Base-by-base conservation (phyloP, 2,329 filamentous ascomycete species). In the Samsoniella hepiali region DNA sequence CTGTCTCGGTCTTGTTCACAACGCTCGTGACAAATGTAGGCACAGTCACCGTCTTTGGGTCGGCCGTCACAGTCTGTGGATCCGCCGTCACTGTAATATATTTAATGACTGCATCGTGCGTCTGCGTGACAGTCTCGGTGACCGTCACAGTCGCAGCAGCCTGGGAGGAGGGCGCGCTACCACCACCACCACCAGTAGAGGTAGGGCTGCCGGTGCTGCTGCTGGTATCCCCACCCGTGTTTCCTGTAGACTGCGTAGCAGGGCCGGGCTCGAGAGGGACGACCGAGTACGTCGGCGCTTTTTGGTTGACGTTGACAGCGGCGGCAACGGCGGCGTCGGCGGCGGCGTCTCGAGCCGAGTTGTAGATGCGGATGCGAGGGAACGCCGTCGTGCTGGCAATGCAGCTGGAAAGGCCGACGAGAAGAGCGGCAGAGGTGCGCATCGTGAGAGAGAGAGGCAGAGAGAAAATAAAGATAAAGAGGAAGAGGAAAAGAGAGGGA, bases 261-360 rank as follows among this genome's bases (percentile, higher is more conserved):
- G 58, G 58, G 17, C 67, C 69, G 2, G 75, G 75, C 57, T 76
- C 75, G n/a, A 78, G 66, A 15, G 75, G 75, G 5, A 79, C 75
- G 36, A 79, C 74, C 3, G 75, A 76, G 56, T 78, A 79, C 29
- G 70, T 69, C 2, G 75, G 76, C 56, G 71, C 71, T n/a, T 65
- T 61, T 17, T 56, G 59, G 31, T 62, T 47, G n/a, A 49, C 51
- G 13, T 56, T 38, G 22, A 49, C 40, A 13, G 27, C 38, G 49
- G 6, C 49, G 36, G 64, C 58, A 10, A 63, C 55, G 7, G 59
- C 62, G 11, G 6, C 49, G 22, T 64, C 58, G 11, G 62, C 55
- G 8, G 59, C 62, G 10, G 38, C 54, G 31, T 53, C 62, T 2
- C 62, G 55, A 15, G 54, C 42, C 3, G 50, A 63, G 65, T 50